These are phyloP conservation scores for Paecilomyces variotii DNA, from an alignment of 2,329 filamentous ascomycete species.

Conservation along the genomic window DNA sequence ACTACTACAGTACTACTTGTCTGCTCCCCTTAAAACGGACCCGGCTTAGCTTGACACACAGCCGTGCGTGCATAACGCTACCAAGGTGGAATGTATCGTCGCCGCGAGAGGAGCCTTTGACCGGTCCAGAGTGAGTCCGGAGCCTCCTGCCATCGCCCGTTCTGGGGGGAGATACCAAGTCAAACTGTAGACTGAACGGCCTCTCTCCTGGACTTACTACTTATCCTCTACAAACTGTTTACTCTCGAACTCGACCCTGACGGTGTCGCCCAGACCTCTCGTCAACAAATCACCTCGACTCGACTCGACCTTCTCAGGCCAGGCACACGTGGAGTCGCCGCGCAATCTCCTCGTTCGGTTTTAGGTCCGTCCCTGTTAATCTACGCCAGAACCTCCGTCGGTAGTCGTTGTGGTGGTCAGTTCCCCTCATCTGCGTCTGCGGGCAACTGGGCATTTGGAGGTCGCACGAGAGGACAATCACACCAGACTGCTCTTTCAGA, in stretches of 20 bases:
- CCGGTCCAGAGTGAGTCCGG: conserved; percentile 12
- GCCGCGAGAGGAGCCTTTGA: conserved; percentile 13
- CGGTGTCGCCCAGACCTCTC: not conserved
- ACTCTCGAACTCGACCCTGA: not conserved
- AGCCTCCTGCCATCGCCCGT: not conserved
- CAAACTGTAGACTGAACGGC: not conserved
- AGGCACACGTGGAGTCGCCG: not conserved
- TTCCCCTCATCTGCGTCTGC: not conserved
- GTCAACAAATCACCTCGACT: not conserved
- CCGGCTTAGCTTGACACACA: conserved; percentile 19
- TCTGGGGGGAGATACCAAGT: not conserved
- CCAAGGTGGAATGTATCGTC: conserved; percentile 3
- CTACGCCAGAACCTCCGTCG: not conserved
- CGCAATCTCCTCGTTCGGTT: not conserved
- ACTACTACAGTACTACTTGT: not conserved
- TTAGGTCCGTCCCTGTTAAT: not conserved
- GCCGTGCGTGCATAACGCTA: conserved; percentile 19
- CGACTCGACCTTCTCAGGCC: not conserved
- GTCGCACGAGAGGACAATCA: not conserved
- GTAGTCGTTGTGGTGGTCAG: not conserved
- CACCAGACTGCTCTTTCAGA: not conserved
- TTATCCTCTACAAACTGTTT: not conserved
- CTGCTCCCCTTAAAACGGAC: conserved; percentile 15
- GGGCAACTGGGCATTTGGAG: not conserved
- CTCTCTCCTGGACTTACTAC: not conserved